phyloP scores from a whole-genome alignment of 345 rosid genomes.

The Citrus medica region DNA sequence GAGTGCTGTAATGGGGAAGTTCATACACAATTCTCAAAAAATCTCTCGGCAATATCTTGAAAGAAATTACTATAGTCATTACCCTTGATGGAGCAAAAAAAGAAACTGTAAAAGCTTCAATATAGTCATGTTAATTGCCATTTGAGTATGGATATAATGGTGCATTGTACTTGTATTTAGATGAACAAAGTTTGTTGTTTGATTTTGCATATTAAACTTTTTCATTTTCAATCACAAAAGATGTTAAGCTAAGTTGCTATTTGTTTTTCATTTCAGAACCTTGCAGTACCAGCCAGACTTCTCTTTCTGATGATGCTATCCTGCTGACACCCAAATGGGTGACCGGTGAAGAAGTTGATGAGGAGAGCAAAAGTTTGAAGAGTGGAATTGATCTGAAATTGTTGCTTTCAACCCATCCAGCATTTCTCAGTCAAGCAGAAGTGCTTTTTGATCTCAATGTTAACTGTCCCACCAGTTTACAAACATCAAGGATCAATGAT shows the following conservation, averaged over 20 bases:
- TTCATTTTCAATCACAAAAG: constrained; percentile 4
- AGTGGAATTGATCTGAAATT: constrained; percentile 26
- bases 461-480: constrained; percentile 15
- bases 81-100: background rate
- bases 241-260: background rate
- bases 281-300: constrained; percentile 26
- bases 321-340: constrained; percentile 12
- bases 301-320: constrained; percentile 16
- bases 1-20: background rate
- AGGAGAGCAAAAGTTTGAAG: constrained; percentile 15
- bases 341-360: constrained; percentile 10
- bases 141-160: background rate
- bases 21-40: background rate
- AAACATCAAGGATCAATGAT: constrained; percentile 7
- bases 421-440: constrained; percentile 48
- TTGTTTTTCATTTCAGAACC: constrained; percentile 26
- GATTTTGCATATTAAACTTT: background rate
- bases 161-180: background rate
- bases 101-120: background rate
- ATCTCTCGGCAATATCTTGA: background rate
- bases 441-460: constrained; percentile 41
- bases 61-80: background rate
- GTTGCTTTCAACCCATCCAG: constrained; percentile 42
- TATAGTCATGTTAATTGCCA: background rate
- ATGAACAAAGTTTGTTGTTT: background rate